Base-by-base conservation (phyloP, 805 yeast species). In the Hanseniaspora taiwanica region DNA sequence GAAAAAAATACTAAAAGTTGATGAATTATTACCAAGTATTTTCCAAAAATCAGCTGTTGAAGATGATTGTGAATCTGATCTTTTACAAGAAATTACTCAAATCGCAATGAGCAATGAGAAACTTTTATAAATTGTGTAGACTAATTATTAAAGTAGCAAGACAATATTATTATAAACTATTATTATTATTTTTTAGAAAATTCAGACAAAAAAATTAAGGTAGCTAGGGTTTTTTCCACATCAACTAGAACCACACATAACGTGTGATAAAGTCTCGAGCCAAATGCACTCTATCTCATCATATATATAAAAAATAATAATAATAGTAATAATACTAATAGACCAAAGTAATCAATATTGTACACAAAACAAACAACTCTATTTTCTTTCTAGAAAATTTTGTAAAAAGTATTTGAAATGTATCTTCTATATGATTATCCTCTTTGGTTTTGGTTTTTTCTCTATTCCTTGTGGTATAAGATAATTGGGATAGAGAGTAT, bases 271-370 rank as follows among this genome's bases (percentile, higher is more conserved):
- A 42, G 81, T 81, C 95, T 85, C 94, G 95, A 86, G 96, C 95
- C 96, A 86, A 86, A 86, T 86, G 96, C 96, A 84, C 94, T 86
- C 96, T 66, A 66, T 51, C 79, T 83, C 94, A 83, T 83, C 94
- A 83, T 74, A 46, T 61, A 52, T 42, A 44, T 54, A 46, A 51
- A 9, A 16, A n/a, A 14, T 17, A n/a, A 18, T 31, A 5, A 9
- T 12, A 6, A n/a, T 5, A n/a, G n/a, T n/a, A n/a, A n/a, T n/a
- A n/a, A n/a, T n/a, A n/a, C n/a, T n/a, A n/a, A n/a, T n/a, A n/a
- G n/a, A n/a, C n/a, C n/a, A n/a, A n/a, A n/a, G n/a, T n/a, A n/a
- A n/a, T n/a, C n/a, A n/a, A n/a, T n/a, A n/a, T n/a, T n/a, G n/a
- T n/a, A n/a, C n/a, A n/a, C n/a, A n/a, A n/a, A n/a, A n/a, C n/a